These are phyloP conservation scores for Sclerotinia spermophila DNA, from an alignment of 2,329 filamentous ascomycete genomes.

Conservation along the genomic window DNA sequence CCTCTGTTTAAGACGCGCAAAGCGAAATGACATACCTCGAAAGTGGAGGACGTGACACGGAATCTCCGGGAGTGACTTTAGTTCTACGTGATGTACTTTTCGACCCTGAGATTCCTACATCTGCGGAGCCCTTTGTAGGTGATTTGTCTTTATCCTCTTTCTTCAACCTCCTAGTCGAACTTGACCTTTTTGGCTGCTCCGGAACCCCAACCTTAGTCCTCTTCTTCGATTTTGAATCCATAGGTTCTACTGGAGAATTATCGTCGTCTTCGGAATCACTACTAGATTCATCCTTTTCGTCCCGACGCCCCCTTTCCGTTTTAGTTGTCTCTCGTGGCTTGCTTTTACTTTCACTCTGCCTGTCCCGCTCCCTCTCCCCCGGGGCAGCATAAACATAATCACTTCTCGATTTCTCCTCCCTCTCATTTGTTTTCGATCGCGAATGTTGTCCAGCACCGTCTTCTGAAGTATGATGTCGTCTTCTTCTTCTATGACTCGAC, in stretches of 20 bases:
- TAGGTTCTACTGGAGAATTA: constrained; percentile 17
- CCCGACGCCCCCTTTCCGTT: constrained; percentile 28
- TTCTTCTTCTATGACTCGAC: constrained; percentile 29
- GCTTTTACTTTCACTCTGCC: constrained; percentile 11
- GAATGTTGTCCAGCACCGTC: constrained; percentile 28
- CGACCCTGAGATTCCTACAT: constrained; percentile 20
- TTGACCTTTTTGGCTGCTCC: constrained; percentile 25
- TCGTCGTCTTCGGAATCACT: constrained; percentile 24
- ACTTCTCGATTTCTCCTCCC: constrained; percentile 22
- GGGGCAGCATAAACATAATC: constrained; percentile 29
- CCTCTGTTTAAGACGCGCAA: background rate
- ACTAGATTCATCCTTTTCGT: constrained; percentile 27
- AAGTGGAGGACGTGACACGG: constrained; percentile 24
- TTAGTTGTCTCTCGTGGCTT: constrained; percentile 20
- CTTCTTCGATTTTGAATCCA: constrained; percentile 26
- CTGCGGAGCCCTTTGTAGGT: constrained; percentile 17
- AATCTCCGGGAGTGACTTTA: constrained; percentile 26
- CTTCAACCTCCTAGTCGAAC: constrained; percentile 22
- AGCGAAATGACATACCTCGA: constrained; percentile 26
- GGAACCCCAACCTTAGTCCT: constrained; percentile 32
- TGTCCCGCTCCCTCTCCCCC: constrained; percentile 2
- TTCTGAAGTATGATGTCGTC: constrained; percentile 17
- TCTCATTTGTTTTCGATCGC: constrained; percentile 14
- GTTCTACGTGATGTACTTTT: constrained; percentile 26
- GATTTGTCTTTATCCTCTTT: constrained; percentile 22